Evolutionary conservation across 2,329 filamentous ascomycete genomes (phyloP).

Genomic region (Pseudocercospora cruenta): DNA sequence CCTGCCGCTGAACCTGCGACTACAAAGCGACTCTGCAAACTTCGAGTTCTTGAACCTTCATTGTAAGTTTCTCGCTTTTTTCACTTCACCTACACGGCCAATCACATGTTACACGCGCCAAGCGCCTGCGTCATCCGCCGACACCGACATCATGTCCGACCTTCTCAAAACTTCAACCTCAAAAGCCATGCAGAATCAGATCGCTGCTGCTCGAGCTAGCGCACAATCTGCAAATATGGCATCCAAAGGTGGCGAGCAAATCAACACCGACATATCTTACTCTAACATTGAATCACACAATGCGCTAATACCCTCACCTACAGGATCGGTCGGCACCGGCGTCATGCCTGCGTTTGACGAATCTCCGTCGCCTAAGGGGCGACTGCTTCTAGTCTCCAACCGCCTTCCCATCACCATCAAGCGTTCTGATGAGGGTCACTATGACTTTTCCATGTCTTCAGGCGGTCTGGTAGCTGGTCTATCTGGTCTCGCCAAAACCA

Average conservation of each 20-base stretch:
- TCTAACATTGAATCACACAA: background rate
- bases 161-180: conserved; percentile 4
- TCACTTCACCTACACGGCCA: conserved; percentile 5
- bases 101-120: conserved; percentile 13
- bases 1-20: background rate
- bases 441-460: conserved; percentile 94
- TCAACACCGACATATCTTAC: conserved; percentile 1
- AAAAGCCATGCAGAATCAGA: conserved; percentile 10
- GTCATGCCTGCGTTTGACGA: conserved; percentile 41
- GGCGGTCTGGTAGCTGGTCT: conserved; percentile 93
- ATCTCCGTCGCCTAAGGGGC: conserved; percentile 43
- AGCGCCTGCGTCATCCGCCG: conserved; percentile 5
- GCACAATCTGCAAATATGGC: background rate
- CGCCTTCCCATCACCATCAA: conserved; percentile 96
- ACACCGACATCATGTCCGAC: conserved; percentile 2
- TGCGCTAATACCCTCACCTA: conserved; percentile 12
- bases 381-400: conserved; percentile 87
- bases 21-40: conserved; percentile 7
- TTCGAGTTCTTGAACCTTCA: background rate
- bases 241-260: conserved; percentile 11
- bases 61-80: conserved; percentile 5
- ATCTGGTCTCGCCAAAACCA: conserved; percentile 87
- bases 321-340: conserved; percentile 8
- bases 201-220: background rate
- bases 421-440: conserved; percentile 85